Conservation (phyloP, 495 filamentous ascomycete genomes). For the Talaromyces stipitatus region DNA sequence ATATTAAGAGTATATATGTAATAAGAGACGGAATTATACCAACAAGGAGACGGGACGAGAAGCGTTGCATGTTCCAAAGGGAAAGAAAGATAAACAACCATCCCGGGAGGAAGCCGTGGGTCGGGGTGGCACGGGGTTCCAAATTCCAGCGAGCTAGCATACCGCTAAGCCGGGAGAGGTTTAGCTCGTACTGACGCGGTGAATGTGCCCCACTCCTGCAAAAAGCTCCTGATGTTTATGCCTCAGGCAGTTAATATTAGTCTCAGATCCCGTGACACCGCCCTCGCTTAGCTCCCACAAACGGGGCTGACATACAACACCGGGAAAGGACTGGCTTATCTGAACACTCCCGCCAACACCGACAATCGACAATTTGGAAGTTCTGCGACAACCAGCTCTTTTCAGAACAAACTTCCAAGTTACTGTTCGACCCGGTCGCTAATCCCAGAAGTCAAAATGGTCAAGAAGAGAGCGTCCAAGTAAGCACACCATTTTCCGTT, state of each 20-base stretch:
- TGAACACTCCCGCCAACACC: not conserved
- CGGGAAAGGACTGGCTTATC: not conserved
- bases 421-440: slow-evolving; percentile 38
- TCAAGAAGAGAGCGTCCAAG: slow-evolving; percentile 99
- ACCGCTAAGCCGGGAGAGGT: not conserved
- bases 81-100: slow-evolving; percentile 11
- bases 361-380: slow-evolving; percentile 7
- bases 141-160: not conserved
- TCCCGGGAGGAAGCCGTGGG: not conserved
- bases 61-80: not conserved
- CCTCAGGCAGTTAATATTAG: not conserved
- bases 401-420: slow-evolving; percentile 14
- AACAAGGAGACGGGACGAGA: not conserved
- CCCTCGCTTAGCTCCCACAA: slow-evolving; percentile 42
- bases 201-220: not conserved
- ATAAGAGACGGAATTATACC: slow-evolving; percentile 5
- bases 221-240: not conserved
- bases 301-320: slow-evolving; percentile 12
- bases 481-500: slow-evolving; percentile 35
- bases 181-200: not conserved
- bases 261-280: slow-evolving; percentile 15
- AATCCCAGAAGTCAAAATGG: slow-evolving; percentile 72
- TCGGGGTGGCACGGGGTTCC: slow-evolving; percentile 1
- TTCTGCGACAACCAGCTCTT: slow-evolving; percentile 27
- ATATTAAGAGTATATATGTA: not conserved